phyloP scores from a whole-genome alignment of 805 yeast genomes.

The Sugiyamaella boreocaroliniensis region DNA sequence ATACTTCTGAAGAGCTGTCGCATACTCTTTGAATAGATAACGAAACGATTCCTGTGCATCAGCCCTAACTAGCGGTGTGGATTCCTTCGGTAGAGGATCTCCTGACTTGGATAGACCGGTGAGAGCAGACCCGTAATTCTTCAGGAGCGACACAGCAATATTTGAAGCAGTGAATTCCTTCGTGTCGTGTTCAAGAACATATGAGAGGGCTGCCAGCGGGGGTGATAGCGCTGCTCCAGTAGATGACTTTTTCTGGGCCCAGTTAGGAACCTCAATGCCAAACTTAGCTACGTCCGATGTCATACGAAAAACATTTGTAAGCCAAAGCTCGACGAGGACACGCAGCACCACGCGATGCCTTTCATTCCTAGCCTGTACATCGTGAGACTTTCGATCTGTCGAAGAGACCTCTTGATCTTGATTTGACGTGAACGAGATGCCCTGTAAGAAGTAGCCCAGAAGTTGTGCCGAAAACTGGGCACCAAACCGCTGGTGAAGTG shows the following conservation, averaged over 20 bases:
- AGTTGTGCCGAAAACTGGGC: slow-evolving; percentile 45
- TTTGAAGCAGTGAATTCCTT: slow-evolving; percentile 17
- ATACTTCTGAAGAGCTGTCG: slow-evolving; percentile 40
- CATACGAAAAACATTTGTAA: slow-evolving; percentile 49
- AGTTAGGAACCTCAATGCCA: slow-evolving; percentile 37
- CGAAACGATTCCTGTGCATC: slow-evolving; percentile 22
- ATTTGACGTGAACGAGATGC: slow-evolving; percentile 18
- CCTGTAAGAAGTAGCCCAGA: slow-evolving; percentile 33
- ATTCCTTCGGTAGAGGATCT: background rate
- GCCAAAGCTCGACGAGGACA: slow-evolving; percentile 50
- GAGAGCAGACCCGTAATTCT: slow-evolving; percentile 46
- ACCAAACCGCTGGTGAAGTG: slow-evolving; percentile 70
- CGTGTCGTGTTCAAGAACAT: slow-evolving; percentile 38
- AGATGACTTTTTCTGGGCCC: slow-evolving; percentile 27
- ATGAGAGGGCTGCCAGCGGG: slow-evolving; percentile 40
- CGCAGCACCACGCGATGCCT: slow-evolving; percentile 45
- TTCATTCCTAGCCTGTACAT: slow-evolving; percentile 35
- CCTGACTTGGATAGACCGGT: background rate
- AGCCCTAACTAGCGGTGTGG: slow-evolving; percentile 9
- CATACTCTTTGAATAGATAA: slow-evolving; percentile 41
- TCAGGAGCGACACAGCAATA: slow-evolving; percentile 35
- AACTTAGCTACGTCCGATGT: slow-evolving; percentile 36
- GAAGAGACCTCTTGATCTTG: background rate
- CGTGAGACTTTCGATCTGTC: slow-evolving; percentile 24
- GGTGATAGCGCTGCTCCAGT: slow-evolving; percentile 32